phyloP scores from a whole-genome alignment of 2,329 filamentous ascomycete species.

The Xylaria sp. region DNA sequence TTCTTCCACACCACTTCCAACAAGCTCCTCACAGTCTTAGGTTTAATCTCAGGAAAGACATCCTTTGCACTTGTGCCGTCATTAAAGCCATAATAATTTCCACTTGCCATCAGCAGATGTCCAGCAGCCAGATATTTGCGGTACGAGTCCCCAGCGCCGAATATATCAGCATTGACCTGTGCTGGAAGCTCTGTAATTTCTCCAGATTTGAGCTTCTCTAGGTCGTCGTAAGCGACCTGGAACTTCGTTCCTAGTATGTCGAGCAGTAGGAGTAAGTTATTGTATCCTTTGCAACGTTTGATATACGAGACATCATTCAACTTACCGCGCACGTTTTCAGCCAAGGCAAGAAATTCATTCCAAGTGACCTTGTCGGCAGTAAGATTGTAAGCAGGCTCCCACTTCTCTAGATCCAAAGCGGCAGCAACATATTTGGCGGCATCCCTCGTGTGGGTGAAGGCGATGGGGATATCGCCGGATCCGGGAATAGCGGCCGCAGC shows the following conservation, averaged over 20 bases:
- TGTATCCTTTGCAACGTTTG: not conserved
- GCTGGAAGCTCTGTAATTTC: conserved; percentile 19
- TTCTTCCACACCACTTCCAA: conserved; percentile 16
- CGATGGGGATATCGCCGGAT: conserved; percentile 7
- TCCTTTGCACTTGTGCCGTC: not conserved
- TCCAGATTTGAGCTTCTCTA: conserved; percentile 21
- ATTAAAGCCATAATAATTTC: not conserved
- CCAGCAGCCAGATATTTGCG: conserved; percentile 7
- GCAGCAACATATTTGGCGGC: conserved; percentile 22
- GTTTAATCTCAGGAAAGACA: conserved; percentile 13
- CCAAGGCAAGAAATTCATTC: conserved; percentile 19
- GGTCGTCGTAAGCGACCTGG: conserved; percentile 17
- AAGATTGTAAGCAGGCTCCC: conserved; percentile 10
- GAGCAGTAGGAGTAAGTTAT: not conserved
- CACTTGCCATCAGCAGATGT: conserved; percentile 11
- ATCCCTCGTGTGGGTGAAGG: conserved; percentile 21
- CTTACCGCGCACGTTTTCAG: conserved; percentile 17
- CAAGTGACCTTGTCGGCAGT: conserved; percentile 21
- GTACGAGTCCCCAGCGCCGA: conserved; percentile 1
- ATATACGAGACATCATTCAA: not conserved
- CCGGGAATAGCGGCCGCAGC: conserved; percentile 20
- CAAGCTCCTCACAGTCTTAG: conserved; percentile 18
- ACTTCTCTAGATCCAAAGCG: conserved; percentile 17
- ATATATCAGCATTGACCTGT: conserved; percentile 5
- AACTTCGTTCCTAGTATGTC: conserved; percentile 13